A percentile compares a stretch with the other conserved stretches of the same genome.
These are phyloP conservation scores for Ascochyta viciae-villosae DNA, from an alignment of 2,329 filamentous ascomycete species.

Conservation along the genomic window DNA sequence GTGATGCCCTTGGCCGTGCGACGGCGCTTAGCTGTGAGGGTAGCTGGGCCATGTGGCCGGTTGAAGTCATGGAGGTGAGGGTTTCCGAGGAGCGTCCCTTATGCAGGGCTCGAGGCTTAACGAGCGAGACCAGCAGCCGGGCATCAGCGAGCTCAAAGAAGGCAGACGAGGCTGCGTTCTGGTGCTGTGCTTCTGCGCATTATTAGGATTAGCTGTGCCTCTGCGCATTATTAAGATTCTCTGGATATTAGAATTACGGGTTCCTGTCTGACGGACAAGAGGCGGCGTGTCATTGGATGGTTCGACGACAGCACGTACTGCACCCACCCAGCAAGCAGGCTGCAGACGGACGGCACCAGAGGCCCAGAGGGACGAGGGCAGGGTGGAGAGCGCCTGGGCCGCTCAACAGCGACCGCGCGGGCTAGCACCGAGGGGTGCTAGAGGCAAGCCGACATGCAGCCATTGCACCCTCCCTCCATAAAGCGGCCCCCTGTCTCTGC, in stretches of 20 bases:
- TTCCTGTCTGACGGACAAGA: constrained; percentile 8
- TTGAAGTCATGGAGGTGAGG: neutral
- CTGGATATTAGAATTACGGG: neutral
- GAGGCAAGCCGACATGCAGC: constrained; percentile 27
- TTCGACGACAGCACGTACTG: constrained; percentile 18
- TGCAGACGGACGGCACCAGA: no score
- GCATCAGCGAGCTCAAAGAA: neutral
- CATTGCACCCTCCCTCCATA: constrained; percentile 18
- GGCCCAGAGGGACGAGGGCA: constrained; percentile 19
- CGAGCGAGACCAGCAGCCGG: constrained; percentile 5
- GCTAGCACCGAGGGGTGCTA: constrained; percentile 36
- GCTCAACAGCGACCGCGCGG: constrained; percentile 20
- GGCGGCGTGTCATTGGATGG: constrained; percentile 17
- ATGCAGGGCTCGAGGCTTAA: constrained; percentile 17
- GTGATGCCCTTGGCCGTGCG: constrained; percentile 28
- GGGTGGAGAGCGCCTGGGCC: constrained; percentile 32
- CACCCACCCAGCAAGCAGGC: neutral
- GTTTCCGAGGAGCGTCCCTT: neutral
- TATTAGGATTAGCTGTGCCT: neutral
- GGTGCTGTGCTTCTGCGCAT: constrained; percentile 4
- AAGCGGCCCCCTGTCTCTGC: constrained; percentile 33
- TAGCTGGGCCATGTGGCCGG: constrained; percentile 16
- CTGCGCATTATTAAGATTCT: neutral
- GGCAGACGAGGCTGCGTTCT: neutral
- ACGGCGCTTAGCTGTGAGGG: constrained; percentile 29